Percentiles rank a stretch among this genome's conserved stretches.
Evolutionary conservation across 1,284 basidiomycete genomes (phyloP).

Genomic region (Leccinum griseonigrum): DNA sequence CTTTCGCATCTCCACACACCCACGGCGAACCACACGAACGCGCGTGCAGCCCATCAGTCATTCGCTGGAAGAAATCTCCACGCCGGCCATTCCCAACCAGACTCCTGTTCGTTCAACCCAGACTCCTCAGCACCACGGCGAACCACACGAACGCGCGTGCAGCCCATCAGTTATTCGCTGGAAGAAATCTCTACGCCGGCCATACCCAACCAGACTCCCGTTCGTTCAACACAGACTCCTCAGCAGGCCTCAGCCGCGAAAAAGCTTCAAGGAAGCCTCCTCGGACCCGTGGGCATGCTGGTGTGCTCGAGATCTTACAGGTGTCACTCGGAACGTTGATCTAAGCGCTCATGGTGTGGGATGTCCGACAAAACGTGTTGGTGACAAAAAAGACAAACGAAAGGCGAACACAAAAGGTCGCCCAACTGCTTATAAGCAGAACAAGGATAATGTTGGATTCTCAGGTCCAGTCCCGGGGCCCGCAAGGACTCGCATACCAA

Average conservation of each 20-base stretch:
- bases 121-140: neutral
- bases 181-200: constrained; percentile 1
- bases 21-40: constrained; percentile 2
- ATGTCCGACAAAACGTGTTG: constrained; percentile 11
- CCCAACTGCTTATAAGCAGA: constrained; percentile 16
- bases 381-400: constrained; percentile 18
- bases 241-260: constrained; percentile 11
- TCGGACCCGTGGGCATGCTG: constrained; percentile 24
- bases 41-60: neutral
- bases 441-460: constrained; percentile 27
- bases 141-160: constrained; percentile 3
- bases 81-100: neutral
- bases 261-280: constrained; percentile 26
- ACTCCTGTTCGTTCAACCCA: constrained; percentile 9
- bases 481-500: constrained; percentile 7
- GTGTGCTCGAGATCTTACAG: constrained; percentile 31
- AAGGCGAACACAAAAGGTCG: constrained; percentile 16
- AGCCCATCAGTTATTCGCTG: neutral
- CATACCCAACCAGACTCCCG: constrained; percentile 4
- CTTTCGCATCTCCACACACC: constrained; percentile 1
- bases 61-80: constrained; percentile 4
- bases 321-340: constrained; percentile 35
- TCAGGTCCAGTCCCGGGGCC: neutral
- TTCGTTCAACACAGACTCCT: constrained; percentile 5
- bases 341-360: constrained; percentile 30